Evolutionary conservation across 2,329 filamentous ascomycete species (phyloP), one percentile per base, ranked within the genome.

Genomic region (Monosporascus sp.): DNA sequence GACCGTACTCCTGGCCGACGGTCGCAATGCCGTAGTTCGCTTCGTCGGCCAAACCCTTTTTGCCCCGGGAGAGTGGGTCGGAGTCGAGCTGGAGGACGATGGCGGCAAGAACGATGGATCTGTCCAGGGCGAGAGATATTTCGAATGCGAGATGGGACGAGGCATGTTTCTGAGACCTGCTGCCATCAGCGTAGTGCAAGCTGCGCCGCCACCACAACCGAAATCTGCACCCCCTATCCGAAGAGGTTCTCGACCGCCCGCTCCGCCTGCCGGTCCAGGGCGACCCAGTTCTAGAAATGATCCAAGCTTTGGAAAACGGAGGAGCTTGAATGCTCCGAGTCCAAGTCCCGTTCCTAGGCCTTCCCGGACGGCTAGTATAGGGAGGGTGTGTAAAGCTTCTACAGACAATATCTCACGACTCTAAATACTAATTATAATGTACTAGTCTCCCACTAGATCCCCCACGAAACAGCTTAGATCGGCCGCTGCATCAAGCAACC

Each of bases 21-120:
- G 88, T 65, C 86, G 88, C 63, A 82, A 82, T 62, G 94, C 83
- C 62, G 82, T 82, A 56, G 82, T 99, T 59, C 90, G 90, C 64
- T 99, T 90, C 72, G 77, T 90, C 56, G 94, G 94, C 64, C 76
- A 81, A 52, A 91, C 93, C 38, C 76, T 82, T 63, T 96, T 97
- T 72, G 85, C 91, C 54, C 76, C 80, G 6, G 93, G 92, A 58
- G 85, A 89, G 57, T 97, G 92, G 91, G 79, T 97, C 55, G 93
- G 93, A 59, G 83, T 97, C 55, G 92, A 96, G 75, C 82, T 97
- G 53, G 85, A 91, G 50, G 87, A 90, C 47, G 78, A 86, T 51
- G 83, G 81, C 20, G 93, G 94, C 34, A 97, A 97, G 76, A 97
- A 97, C 64, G 91, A 97, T 78, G 93, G 93, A 59, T 87, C 88